These are phyloP conservation scores for Capronia epimyces DNA, from an alignment of 2,329 filamentous ascomycete genomes.

Conservation along the genomic window DNA sequence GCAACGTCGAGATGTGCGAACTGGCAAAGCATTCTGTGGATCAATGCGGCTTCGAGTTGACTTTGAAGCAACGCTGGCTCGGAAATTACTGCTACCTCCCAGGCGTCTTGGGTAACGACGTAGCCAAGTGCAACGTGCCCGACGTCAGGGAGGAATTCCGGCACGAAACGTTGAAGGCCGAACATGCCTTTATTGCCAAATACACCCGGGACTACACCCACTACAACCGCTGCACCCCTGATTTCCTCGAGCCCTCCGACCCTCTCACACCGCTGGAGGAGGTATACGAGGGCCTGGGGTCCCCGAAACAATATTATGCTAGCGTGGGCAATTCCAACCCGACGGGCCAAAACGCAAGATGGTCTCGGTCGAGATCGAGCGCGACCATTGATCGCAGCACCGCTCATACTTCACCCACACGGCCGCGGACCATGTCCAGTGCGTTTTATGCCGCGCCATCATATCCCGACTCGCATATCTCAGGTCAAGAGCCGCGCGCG, in stretches of 20 bases:
- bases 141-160: slow-evolving; percentile 87
- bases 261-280: slow-evolving; percentile 20
- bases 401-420: slow-evolving; percentile 19
- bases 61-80: slow-evolving; percentile 87
- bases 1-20: slow-evolving; percentile 96
- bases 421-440: slow-evolving; percentile 22
- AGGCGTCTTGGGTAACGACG: slow-evolving; percentile 78
- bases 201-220: slow-evolving; percentile 29
- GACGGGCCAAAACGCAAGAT: slow-evolving; percentile 22
- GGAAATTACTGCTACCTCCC: slow-evolving; percentile 71
- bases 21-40: slow-evolving; percentile 91
- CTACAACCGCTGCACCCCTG: slow-evolving; percentile 27
- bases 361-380: slow-evolving; percentile 16
- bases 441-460: slow-evolving; percentile 8
- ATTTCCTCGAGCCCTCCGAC: slow-evolving; percentile 23
- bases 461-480: slow-evolving; percentile 23
- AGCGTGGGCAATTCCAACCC: slow-evolving; percentile 25
- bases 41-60: slow-evolving; percentile 87
- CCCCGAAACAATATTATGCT: slow-evolving; percentile 28
- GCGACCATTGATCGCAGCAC: slow-evolving; percentile 3
- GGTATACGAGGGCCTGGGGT: slow-evolving; percentile 23
- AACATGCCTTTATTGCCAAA: slow-evolving; percentile 58
- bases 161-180: slow-evolving; percentile 76
- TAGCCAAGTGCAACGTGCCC: slow-evolving; percentile 94
- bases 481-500: slow-evolving; percentile 36